Evolutionary conservation across 768 basidiomycete genomes (phyloP), one percentile per base, ranked within the genome.

Genomic region (Pholiota conissans): DNA sequence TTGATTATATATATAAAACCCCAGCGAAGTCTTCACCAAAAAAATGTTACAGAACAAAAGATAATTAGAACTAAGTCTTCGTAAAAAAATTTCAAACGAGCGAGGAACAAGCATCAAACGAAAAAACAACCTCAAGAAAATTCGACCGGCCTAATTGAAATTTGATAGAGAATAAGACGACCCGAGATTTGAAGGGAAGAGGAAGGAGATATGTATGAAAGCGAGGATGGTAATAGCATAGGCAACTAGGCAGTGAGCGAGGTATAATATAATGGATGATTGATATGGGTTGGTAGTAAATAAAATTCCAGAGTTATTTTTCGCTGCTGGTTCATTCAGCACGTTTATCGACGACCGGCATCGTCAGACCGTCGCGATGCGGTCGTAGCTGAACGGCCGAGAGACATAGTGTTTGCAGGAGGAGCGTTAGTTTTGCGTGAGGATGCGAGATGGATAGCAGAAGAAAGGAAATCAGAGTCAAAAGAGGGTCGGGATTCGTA

Each of bases 381-480:
- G 7, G 58, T 39, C 4, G 55, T 59, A 4, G 54, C 40, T 7
- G 56, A 28, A 56, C 58, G 39, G 46, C 55, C 45, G 27, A 34
- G 34, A 9, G 45, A 48, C 46, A 55, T 32, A 40, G 45, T 32
- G 40, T 35, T 51, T 24, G 42, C 29, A 40, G 42, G 47, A 16
- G 61, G 42, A 9, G 62, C 32, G 10, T 57, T 52, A 52, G 62
- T 18, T 28, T 68, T 65, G 22, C 49, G 39, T 10, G 61, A 50
- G 16, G 63, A 61, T 24, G 67, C 60, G 35, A 68, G 57, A 63
- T 86, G 76, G 24, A 84, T 69, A 62, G 86, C 84, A 58, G 84
- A 73, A 4, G 74, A 76, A 39, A 75, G 69, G 18, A 86, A 77
- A 0, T 79, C 76, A 14, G 65, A 70, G 59, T 79, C 78, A 61